phyloP scores from a whole-genome alignment of 2,329 filamentous ascomycete genomes.

The Amauroascus verrucosus region DNA sequence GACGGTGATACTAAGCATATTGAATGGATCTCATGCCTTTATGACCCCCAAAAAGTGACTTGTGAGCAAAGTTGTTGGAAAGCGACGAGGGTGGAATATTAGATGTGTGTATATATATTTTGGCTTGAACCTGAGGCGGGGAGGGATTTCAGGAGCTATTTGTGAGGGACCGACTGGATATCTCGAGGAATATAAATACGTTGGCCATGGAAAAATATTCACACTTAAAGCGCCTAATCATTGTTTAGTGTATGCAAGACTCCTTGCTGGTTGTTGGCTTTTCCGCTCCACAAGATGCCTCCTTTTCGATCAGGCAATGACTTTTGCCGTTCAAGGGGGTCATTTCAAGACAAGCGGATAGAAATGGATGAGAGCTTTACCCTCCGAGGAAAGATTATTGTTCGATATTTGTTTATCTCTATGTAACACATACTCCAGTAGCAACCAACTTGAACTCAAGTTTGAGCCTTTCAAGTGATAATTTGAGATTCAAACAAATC shows the following conservation, averaged over 20 bases:
- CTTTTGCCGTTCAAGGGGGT: not conserved
- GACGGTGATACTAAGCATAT: not conserved
- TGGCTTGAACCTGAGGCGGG: not conserved
- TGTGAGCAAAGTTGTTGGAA: not conserved
- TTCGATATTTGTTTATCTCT: not conserved
- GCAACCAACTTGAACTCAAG: not conserved
- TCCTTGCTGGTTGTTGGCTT: not conserved
- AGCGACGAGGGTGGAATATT: not conserved
- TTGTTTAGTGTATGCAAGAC: too few species aligned
- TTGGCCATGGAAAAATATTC: too few species aligned
- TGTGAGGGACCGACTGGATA: too few species aligned
- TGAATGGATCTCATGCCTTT: not conserved
- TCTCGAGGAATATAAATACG: too few species aligned
- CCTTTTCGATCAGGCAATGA: not conserved
- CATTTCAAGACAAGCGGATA: not conserved
- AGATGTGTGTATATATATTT: not conserved
- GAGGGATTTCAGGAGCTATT: not conserved
- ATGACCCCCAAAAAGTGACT: not conserved
- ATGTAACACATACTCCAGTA: not conserved
- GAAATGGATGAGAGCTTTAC: too few species aligned
- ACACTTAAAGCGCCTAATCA: too few species aligned
- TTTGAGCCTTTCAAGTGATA: not conserved
- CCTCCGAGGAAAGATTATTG: not conserved
- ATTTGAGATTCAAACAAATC: not conserved
- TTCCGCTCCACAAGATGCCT: not conserved